Base-by-base conservation (phyloP, 2,329 filamentous ascomycete genomes). In the Trichoderma afroharzianum region DNA sequence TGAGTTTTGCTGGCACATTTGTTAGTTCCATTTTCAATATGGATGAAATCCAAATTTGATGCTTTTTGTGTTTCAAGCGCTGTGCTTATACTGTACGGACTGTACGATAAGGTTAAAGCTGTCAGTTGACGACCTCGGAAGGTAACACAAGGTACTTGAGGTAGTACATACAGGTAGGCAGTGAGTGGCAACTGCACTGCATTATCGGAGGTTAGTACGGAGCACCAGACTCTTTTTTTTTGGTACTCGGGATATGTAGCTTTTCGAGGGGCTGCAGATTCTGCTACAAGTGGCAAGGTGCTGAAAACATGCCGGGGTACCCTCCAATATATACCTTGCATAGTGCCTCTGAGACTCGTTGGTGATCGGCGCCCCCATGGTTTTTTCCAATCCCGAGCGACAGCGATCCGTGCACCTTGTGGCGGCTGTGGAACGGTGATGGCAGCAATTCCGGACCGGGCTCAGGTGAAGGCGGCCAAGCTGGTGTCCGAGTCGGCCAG, bases 401-500 rank as follows among this genome's bases (percentile, higher is more conserved):
- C 39, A 63, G 59, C 57, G 58, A 62, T 50, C 57, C 36, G 50
- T 39, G 57, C 67, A 59, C 30, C 26, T 63, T 55, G 67, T 58
- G 55, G 67, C 47, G 32, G 57, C 30, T 63, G 68, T 69, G 58
- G 58, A 70, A 62, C 68, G 57, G 39, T 24, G 57, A 70, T 70
- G 68, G 68, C 68, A 63, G 32, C 64, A 47, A 47, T 32, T 59
- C 57, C 64, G 53, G 43, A 66, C 30, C 63, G 47, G 53, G 30
- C 28, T 32, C 47, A 30, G 63, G 68, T 63, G 47, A 70, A 70
- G 68, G 39, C 58, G n/a, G 39, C 36, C 21, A 70, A 32, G 68
- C 58, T 63, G 39, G 68, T 70, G 30, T 61, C 74, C 26, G 78
- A 79, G 68, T 75, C 76, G 26, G 74, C 73, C 64, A 76, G 78